Evolutionary conservation across 768 basidiomycete genomes (phyloP), one percentile per base, ranked within the genome.

Genomic region (Tephrocybe sp.): DNA sequence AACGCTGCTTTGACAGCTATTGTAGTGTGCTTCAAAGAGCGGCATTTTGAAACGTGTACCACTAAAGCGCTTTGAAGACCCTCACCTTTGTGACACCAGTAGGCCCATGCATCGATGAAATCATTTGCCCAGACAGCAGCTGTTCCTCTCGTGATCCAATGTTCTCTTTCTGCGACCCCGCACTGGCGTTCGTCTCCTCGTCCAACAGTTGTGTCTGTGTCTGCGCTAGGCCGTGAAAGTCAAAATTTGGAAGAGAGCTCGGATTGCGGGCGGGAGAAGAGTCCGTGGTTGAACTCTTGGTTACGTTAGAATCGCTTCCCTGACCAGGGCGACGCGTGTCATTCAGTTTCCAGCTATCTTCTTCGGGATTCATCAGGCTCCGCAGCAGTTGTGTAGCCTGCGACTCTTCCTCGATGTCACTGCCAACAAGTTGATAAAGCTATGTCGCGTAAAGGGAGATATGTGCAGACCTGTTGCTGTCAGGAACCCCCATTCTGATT

Each of bases 161-260:
- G 51, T 79, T 80, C 64, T 82, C 82, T 61, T 81, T 79, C 60
- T 80, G 83, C 0, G 78, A 80, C 19, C 75, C 73, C 47, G 69
- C 73, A 27, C 64, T 64, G 1, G 50, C 46, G 2, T 65, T 61
- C 15, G 68, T 62, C 26, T 70, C 69, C 4, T 69, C 67, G 25
- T 64, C 67, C 8, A 64, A 42, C 12, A 60, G 53, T 52, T 78
- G 77, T 1, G 74, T 74, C 54, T 84, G 79, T 0, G 80, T 76
- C 57, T 83, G 79, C 1, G 80, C 80, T 16, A 86, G 69, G 2
- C 81, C 84, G 56, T 82, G 77, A 52, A 82, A 74, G 59, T 80
- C 76, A 64, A 85, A 84, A 47, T 70, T 72, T 24, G 79, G 76
- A 31, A 69, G 61, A 30, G 67, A 62, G 55, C 60, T 63, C 51